A percentile compares a stretch with the other conserved stretches of the same genome.
Evolutionary conservation across 2,329 filamentous ascomycete genomes (phyloP).

Genomic region (Fusarium brachygibbosum): DNA sequence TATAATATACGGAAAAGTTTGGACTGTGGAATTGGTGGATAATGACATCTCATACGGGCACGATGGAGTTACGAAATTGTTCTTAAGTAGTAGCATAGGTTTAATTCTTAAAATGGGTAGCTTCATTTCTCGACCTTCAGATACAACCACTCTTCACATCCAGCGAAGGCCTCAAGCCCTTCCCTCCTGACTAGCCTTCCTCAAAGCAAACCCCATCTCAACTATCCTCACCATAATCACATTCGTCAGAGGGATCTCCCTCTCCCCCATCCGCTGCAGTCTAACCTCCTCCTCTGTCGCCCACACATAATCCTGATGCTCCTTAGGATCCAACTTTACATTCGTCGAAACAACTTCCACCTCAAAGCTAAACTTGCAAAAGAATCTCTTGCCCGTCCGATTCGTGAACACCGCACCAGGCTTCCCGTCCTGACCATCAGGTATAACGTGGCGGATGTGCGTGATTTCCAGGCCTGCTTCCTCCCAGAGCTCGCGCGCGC

Average conservation of each 20-base stretch:
- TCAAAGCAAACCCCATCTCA: conserved; percentile 51
- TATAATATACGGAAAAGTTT: neutral
- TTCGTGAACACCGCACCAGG: conserved; percentile 53
- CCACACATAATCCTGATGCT: conserved; percentile 59
- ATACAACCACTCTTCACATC: neutral
- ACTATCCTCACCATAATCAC: conserved; percentile 48
- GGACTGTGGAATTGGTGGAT: neutral
- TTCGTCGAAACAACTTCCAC: conserved; percentile 50
- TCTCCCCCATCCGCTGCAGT: conserved; percentile 47
- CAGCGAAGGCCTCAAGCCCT: neutral
- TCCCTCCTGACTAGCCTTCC: conserved; percentile 28
- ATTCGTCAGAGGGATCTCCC: conserved; percentile 52
- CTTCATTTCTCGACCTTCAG: neutral
- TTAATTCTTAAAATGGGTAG: neutral
- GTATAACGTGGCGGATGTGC: conserved; percentile 50
- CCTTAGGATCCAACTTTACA: conserved; percentile 57
- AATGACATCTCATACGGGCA: neutral
- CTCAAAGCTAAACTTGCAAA: conserved; percentile 55
- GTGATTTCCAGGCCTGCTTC: conserved; percentile 58
- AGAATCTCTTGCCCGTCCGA: conserved; percentile 50
- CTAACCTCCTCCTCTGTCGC: conserved; percentile 56
- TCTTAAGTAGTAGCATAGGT: neutral
- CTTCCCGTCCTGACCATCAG: conserved; percentile 43
- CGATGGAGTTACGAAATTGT: neutral
- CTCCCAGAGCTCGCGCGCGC: conserved; percentile 64